These are phyloP conservation scores for Melaleuca alternifolia DNA, from an alignment of 345 rosid genomes.

Conservation along the genomic window DNA sequence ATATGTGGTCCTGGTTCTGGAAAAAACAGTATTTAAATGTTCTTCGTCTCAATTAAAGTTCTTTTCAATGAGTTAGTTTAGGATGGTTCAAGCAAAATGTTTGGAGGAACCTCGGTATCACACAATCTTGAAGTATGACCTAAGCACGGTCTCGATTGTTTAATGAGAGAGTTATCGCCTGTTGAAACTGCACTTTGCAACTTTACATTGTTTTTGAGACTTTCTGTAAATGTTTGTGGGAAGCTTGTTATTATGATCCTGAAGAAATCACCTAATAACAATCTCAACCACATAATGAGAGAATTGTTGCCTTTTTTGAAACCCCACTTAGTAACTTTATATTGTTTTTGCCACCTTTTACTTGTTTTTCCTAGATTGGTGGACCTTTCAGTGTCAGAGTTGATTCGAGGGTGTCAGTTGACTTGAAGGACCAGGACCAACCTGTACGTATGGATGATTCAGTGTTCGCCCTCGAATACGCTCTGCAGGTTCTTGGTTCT, in stretches of 20 bases:
- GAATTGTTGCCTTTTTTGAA: neutral
- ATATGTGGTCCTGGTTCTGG: neutral
- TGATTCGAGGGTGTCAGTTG: slow-evolving; percentile 53
- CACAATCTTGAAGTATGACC: neutral
- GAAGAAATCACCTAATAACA: neutral
- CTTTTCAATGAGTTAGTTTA: neutral
- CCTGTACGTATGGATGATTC: slow-evolving; percentile 36
- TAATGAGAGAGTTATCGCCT: neutral
- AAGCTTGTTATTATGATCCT: neutral
- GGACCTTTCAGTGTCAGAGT: slow-evolving; percentile 89
- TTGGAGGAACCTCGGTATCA: neutral
- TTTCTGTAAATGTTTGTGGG: neutral
- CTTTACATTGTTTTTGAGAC: neutral
- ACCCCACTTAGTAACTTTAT: neutral
- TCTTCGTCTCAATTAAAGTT: neutral
- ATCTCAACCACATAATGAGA: neutral
- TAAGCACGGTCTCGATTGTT: neutral
- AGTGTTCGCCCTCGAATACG: slow-evolving; percentile 75
- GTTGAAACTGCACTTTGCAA: neutral
- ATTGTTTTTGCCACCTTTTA: neutral
- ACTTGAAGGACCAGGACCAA: slow-evolving; percentile 37
- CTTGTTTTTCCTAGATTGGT: slow-evolving; percentile 45
- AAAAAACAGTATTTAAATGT: neutral
- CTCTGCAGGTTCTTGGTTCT: slow-evolving; percentile 78
- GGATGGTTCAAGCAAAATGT: neutral